phyloP scores from a whole-genome alignment of 768 basidiomycete genomes.

The Pulveroboletus frians region DNA sequence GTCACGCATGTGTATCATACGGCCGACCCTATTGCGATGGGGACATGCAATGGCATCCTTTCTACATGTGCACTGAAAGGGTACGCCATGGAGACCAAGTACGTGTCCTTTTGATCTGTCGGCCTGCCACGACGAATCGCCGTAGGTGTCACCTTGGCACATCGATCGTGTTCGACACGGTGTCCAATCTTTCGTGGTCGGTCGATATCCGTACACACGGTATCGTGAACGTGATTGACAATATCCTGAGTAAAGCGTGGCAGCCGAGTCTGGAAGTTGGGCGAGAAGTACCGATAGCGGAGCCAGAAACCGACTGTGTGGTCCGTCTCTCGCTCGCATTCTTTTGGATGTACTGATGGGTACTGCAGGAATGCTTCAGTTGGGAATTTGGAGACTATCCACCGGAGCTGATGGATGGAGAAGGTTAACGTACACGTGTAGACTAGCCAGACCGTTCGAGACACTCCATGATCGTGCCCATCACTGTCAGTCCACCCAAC shows the following conservation, averaged over 20 bases:
- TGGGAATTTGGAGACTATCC: conserved; percentile 62
- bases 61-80: conserved; percentile 82
- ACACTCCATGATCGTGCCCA: conserved; percentile 60
- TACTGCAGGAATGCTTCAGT: conserved; percentile 56
- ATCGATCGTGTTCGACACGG: conserved; percentile 88
- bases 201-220: conserved; percentile 79
- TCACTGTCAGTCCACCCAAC: conserved; percentile 38
- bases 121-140: neutral
- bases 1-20: conserved; percentile 92
- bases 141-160: conserved; percentile 79
- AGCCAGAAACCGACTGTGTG: conserved; percentile 61
- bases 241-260: conserved; percentile 70
- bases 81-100: conserved; percentile 84
- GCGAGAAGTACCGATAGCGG: conserved; percentile 55
- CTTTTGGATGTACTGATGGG: neutral
- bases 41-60: conserved; percentile 74
- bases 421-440: neutral
- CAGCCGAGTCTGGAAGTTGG: conserved; percentile 52
- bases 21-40: conserved; percentile 92
- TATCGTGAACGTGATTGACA: conserved; percentile 75
- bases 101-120: conserved; percentile 12
- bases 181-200: conserved; percentile 77
- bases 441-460: neutral
- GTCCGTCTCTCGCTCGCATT: conserved; percentile 40
- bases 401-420: neutral